Percentiles rank a stretch among this genome's conserved stretches.
phyloP scores from a whole-genome alignment of 1,284 basidiomycete species.

The Caloboletus firmus region DNA sequence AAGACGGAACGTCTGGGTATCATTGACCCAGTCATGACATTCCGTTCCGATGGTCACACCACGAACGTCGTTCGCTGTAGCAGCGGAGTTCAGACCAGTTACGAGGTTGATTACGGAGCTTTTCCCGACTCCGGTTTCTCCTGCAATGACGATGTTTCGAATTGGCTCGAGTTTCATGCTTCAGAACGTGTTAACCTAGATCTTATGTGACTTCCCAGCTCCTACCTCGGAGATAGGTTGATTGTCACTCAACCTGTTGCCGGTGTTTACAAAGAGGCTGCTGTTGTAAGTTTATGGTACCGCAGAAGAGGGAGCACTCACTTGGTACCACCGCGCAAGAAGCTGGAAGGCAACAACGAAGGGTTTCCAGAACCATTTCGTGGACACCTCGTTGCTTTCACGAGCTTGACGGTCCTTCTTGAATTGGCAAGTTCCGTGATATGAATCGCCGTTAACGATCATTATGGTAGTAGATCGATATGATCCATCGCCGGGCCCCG shows the following conservation, averaged over 20 bases:
- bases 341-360: conserved; percentile 1
- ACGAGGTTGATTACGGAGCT: conserved; percentile 36
- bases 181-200: conserved; percentile 9
- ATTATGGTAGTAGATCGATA: conserved; percentile 17
- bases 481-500: conserved; percentile 14
- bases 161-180: conserved; percentile 18
- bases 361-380: conserved; percentile 12
- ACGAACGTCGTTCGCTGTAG: conserved; percentile 31
- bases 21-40: conserved; percentile 24
- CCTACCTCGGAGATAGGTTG: conserved; percentile 9
- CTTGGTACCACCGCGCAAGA: conserved; percentile 3
- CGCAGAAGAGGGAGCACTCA: not conserved
- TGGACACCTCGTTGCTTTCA: conserved; percentile 27
- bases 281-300: not conserved
- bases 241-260: conserved; percentile 10
- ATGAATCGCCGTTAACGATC: conserved; percentile 9
- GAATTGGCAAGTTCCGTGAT: conserved; percentile 24
- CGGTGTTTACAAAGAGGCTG: not conserved
- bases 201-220: not conserved
- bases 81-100: conserved; percentile 18
- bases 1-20: conserved; percentile 30
- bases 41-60: conserved; percentile 31
- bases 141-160: conserved; percentile 33
- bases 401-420: conserved; percentile 15
- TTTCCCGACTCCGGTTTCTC: conserved; percentile 35